Evolutionary conservation across 2,329 filamentous ascomycete genomes (phyloP).

Genomic region (Phaeosphaeriaceae sp.): DNA sequence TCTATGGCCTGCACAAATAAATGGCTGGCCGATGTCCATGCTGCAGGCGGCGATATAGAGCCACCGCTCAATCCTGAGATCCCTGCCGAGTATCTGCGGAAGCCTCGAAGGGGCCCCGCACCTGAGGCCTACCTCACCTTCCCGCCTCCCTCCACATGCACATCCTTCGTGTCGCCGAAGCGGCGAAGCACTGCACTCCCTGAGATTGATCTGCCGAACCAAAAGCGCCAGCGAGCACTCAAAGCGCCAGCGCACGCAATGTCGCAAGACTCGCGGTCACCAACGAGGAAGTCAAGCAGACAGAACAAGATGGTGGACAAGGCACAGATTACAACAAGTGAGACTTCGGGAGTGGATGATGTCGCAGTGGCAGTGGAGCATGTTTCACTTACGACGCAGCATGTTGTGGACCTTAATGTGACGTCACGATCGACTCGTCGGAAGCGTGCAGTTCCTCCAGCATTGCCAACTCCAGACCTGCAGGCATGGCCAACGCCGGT

Average conservation of each 20-base stretch:
- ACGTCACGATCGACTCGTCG: background rate
- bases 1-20: slow-evolving; percentile 15
- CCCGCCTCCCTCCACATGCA: slow-evolving; percentile 11
- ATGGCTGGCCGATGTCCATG: slow-evolving; percentile 20
- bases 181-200: slow-evolving; percentile 18
- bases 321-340: slow-evolving; percentile 5
- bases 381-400: too few species aligned
- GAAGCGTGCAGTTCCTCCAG: background rate
- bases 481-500: slow-evolving; percentile 13
- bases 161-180: slow-evolving; percentile 16
- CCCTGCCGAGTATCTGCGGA: slow-evolving; percentile 20
- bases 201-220: slow-evolving; percentile 18
- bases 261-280: slow-evolving; percentile 16
- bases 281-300: slow-evolving; percentile 21
- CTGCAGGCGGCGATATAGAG: slow-evolving; percentile 20
- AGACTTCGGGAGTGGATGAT: slow-evolving; percentile 13
- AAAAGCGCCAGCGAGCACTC: slow-evolving; percentile 23
- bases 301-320: slow-evolving; percentile 11
- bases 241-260: slow-evolving; percentile 13
- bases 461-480: slow-evolving; percentile 13
- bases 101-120: slow-evolving; percentile 20
- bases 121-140: slow-evolving; percentile 9
- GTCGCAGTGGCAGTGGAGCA: background rate
- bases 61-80: slow-evolving; percentile 12
- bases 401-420: too few species aligned